Evolutionary conservation across 495 filamentous ascomycete species (phyloP).

Genomic region (Clavariopsis aquatica): DNA sequence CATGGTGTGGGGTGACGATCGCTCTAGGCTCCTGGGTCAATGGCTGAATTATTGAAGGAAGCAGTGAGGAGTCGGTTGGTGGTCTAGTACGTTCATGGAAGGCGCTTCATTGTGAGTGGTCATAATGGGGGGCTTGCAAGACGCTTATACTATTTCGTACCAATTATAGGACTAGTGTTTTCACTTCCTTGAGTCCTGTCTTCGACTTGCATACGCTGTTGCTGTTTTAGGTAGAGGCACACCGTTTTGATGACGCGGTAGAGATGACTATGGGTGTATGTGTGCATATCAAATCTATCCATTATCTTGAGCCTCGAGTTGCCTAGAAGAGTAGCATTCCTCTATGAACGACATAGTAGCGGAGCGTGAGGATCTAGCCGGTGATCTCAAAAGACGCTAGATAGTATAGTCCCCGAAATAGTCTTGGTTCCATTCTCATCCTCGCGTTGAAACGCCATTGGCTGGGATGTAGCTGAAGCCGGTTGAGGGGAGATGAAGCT

Average conservation of each 20-base stretch:
- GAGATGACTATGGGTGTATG: too few relatives aligned
- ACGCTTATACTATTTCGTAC: neutral
- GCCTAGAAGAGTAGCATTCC: neutral
- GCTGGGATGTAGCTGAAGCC: slow-evolving; percentile 8
- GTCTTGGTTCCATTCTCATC: slow-evolving; percentile 8
- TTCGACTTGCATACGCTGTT: too few relatives aligned
- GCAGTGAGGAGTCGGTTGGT: slow-evolving; percentile 7
- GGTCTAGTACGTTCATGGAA: slow-evolving; percentile 12
- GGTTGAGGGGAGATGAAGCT: slow-evolving; percentile 18
- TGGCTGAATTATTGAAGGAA: neutral
- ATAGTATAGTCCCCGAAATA: neutral
- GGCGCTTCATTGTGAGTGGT: neutral
- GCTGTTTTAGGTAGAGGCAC: too few relatives aligned
- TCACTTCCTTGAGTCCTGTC: slow-evolving; percentile 8
- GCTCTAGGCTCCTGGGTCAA: neutral
- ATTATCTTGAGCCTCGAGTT: neutral
- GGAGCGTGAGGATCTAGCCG: neutral
- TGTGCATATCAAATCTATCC: too few relatives aligned
- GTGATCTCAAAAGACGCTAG: neutral
- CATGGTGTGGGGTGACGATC: neutral
- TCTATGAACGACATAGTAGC: neutral
- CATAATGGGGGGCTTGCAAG: neutral
- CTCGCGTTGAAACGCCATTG: neutral
- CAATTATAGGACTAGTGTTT: neutral
- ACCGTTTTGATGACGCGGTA: too few relatives aligned